These are phyloP conservation scores for Monosporascus sp. DNA, from an alignment of 2,329 filamentous ascomycete genomes.

Conservation along the genomic window DNA sequence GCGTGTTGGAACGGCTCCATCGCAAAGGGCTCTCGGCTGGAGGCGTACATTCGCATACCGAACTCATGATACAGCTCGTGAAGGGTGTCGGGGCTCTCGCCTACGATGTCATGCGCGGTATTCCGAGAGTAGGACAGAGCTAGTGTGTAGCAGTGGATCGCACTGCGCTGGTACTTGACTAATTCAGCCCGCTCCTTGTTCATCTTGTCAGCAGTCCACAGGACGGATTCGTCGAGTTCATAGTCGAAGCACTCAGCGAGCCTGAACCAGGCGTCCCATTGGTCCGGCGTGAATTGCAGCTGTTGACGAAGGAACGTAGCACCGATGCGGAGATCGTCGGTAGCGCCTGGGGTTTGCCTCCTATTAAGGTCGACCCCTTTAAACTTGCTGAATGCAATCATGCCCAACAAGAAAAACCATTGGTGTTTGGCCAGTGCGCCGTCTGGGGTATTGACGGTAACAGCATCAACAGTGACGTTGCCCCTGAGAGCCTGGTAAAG, in stretches of 20 bases:
- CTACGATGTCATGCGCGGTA: conserved; percentile 37
- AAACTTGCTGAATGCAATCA: conserved; percentile 84
- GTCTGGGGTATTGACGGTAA: conserved; percentile 63
- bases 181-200: conserved; percentile 76
- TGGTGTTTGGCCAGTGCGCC: conserved; percentile 71
- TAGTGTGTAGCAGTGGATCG: conserved; percentile 74
- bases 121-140: conserved; percentile 51
- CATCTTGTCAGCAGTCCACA: conserved; percentile 88
- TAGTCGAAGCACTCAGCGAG: conserved; percentile 84
- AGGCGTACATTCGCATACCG: conserved; percentile 57
- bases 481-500: conserved; percentile 79
- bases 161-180: conserved; percentile 68
- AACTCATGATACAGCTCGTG: conserved; percentile 57
- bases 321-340: conserved; percentile 77
- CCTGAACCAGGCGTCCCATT: conserved; percentile 89
- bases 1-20: conserved; percentile 57
- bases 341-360: conserved; percentile 70
- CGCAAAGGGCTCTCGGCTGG: conserved; percentile 56
- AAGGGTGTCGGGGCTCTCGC: conserved; percentile 42
- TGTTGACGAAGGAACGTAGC: conserved; percentile 76
- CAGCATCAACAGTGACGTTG: conserved; percentile 66
- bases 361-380: conserved; percentile 64
- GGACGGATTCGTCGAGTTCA: conserved; percentile 78
- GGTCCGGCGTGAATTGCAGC: conserved; percentile 72
- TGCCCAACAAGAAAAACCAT: conserved; percentile 89